phyloP scores from a whole-genome alignment of 2,329 filamentous ascomycete species.

The Aspergillus arachidicola region DNA sequence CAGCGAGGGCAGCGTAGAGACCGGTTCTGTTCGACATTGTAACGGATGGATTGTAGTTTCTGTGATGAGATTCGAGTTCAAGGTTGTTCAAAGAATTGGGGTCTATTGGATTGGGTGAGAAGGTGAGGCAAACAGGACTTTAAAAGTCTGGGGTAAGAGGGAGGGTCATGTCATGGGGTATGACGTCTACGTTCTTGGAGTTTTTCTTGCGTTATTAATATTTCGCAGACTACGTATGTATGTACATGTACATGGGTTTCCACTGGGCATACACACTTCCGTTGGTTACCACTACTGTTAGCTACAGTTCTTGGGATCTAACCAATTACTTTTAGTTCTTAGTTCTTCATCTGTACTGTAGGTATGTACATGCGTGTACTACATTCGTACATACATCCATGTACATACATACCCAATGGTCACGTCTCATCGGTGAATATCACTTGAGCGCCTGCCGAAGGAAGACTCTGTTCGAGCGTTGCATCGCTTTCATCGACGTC shows the following conservation, averaged over 20 bases:
- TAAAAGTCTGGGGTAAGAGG: background rate
- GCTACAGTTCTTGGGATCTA: background rate
- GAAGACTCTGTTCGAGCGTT: background rate
- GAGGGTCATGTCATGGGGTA: slow-evolving; percentile 11
- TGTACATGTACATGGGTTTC: background rate
- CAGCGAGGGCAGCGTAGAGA: slow-evolving; percentile 55
- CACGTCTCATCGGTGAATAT: background rate
- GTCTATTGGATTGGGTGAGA: background rate
- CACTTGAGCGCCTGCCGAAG: background rate
- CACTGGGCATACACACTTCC: background rate
- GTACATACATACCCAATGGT: background rate
- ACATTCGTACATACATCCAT: background rate
- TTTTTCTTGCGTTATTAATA: background rate
- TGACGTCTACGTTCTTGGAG: slow-evolving; percentile 12
- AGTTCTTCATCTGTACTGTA: background rate
- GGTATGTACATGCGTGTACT: background rate
- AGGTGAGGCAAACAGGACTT: background rate
- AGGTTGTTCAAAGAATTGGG: background rate
- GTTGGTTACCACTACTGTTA: background rate
- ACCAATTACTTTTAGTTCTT: background rate
- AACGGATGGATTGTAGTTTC: background rate
- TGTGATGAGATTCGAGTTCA: background rate
- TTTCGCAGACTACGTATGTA: too few species aligned
- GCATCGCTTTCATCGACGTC: slow-evolving; percentile 25
- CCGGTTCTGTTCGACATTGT: slow-evolving; percentile 40